Base-by-base conservation (phyloP, 306 rosid genomes). In the Lablab purpureus region DNA sequence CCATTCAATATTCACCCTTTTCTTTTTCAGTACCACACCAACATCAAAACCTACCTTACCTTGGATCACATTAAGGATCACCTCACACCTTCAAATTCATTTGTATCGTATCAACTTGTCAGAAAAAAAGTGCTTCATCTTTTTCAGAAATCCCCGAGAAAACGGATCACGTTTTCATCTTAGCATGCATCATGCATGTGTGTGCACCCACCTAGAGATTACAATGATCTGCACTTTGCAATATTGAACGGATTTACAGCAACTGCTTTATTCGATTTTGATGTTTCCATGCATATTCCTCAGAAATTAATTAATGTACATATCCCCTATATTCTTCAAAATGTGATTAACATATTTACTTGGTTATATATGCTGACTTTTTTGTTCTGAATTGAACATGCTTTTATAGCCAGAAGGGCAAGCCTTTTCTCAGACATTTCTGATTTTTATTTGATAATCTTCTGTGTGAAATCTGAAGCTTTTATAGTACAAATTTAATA, bases 1-100 rank as follows among this genome's bases (percentile, higher is more conserved):
- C 89, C 92, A 74, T 84, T 80, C 85, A 50, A 64, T 34, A 72
- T 82, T 74, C 47, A 4, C 6, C 72, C 51, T 46, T 28, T 56
- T 75, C 5, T n/a, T 55, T 70, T 2, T 34, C 15, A 23, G 19
- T 47, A 66, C 65, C 55, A 46, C 77, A 8, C 50, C 84, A 83
- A 43, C 36, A 58, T 59, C 67, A 9, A 69, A 50, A 69, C 74
- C 45, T 9, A 40, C 45, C 13, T 40, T 40, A 40, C 3, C 69
- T 76, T 69, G 81, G 30, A 50, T 74, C 55, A 30, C 30, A 36
- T 36, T 62, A 4, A 70, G 28, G 77, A 56, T 22, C 55, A 40
- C n/a, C 67, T 50, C 58, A 32, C 68, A 36, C 7, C 18, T 12
- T 23, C 22, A 40, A 2, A 9, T 10, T 6, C 11, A 32, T 50